phyloP scores from a whole-genome alignment of 2,329 filamentous ascomycete species.

The Scopulariopsis brevicaulis region DNA sequence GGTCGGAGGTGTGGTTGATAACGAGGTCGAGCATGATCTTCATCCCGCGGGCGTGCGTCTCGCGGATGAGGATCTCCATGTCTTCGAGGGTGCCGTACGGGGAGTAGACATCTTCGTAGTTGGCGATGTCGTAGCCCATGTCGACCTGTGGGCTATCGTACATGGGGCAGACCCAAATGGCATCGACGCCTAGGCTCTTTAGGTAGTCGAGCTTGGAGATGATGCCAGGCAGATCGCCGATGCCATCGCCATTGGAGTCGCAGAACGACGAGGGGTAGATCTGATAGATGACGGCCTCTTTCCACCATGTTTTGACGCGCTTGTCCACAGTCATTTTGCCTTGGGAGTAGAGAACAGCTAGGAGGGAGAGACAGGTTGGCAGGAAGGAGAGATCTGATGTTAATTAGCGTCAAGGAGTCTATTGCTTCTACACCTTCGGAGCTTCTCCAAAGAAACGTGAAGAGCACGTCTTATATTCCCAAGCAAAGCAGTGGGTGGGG shows the following conservation, averaged over 20 bases:
- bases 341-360: too few species aligned
- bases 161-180: constrained; percentile 41
- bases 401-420: too few species aligned
- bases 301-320: too few species aligned
- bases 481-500: too few species aligned
- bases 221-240: constrained; percentile 46
- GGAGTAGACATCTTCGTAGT: constrained; percentile 56
- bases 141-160: constrained; percentile 47
- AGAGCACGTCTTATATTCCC: too few species aligned
- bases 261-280: constrained; percentile 51
- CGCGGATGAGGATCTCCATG: constrained; percentile 50
- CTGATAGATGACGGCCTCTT: constrained; percentile 48
- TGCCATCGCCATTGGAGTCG: constrained; percentile 42
- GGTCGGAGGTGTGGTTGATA: constrained; percentile 55
- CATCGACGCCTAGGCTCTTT: constrained; percentile 41
- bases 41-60: constrained; percentile 51
- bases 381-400: too few species aligned
- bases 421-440: too few species aligned
- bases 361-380: too few species aligned
- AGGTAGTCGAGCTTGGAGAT: constrained; percentile 45
- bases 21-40: constrained; percentile 63
- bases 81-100: constrained; percentile 60
- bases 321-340: too few species aligned
- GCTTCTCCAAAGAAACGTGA: too few species aligned
- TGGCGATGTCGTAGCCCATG: constrained; percentile 61